Evolutionary conservation across 768 basidiomycete species (phyloP).

Genomic region (Boletus sensibilis): DNA sequence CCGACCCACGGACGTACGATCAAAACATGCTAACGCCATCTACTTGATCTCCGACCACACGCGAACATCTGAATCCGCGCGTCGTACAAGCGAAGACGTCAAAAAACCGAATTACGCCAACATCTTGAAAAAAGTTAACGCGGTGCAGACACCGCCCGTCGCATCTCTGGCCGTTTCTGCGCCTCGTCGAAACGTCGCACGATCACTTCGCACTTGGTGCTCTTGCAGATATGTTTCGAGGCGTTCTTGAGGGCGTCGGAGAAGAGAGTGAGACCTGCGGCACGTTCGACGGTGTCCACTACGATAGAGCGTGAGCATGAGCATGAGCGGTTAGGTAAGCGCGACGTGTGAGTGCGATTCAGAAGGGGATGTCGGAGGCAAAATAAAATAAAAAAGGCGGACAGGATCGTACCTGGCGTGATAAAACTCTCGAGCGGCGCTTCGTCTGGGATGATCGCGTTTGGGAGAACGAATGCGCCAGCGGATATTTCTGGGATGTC

Average conservation of each 20-base stretch:
- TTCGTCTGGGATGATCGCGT: conserved; percentile 86
- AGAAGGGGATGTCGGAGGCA: background rate
- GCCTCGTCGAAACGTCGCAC: conserved; percentile 91
- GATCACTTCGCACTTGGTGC: conserved; percentile 84
- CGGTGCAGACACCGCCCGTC: conserved; percentile 51
- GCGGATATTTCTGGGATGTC: conserved; percentile 73
- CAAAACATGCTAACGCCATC: background rate
- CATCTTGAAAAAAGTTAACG: background rate
- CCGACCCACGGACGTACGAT: background rate
- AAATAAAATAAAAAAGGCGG: background rate
- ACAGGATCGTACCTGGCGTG: conserved; percentile 58
- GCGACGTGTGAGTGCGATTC: background rate
- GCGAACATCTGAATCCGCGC: background rate
- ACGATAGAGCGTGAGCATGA: background rate
- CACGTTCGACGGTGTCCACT: conserved; percentile 93
- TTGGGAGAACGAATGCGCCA: conserved; percentile 95
- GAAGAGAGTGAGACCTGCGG: conserved; percentile 86
- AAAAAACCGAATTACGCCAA: background rate
- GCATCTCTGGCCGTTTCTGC: conserved; percentile 59
- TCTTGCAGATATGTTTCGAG: conserved; percentile 86
- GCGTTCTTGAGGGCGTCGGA: conserved; percentile 70
- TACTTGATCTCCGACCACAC: background rate
- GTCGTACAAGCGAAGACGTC: conserved; percentile 6
- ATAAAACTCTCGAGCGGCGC: conserved; percentile 77
- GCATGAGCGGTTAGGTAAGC: background rate